These are phyloP conservation scores for Moesziomyces parantarcticus DNA, from an alignment of 1,284 basidiomycete genomes.

Conservation along the genomic window DNA sequence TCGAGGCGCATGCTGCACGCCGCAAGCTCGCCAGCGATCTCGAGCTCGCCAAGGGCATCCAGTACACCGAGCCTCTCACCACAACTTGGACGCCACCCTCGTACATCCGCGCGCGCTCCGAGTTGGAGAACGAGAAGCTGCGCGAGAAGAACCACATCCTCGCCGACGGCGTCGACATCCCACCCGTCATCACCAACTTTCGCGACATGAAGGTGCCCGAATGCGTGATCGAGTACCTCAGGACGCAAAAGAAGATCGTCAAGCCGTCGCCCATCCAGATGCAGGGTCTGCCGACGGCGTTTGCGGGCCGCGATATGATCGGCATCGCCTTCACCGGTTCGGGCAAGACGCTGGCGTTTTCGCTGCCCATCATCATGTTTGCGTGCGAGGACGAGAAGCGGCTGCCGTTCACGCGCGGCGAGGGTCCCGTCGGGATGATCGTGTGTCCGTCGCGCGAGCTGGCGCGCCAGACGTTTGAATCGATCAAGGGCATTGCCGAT, in stretches of 20 bases:
- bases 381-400: conserved; percentile 82
- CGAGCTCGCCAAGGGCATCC: conserved; percentile 91
- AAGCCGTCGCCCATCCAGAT: conserved; percentile 94
- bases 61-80: conserved; percentile 85
- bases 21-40: conserved; percentile 90
- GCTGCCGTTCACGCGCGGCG: conserved; percentile 87
- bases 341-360: conserved; percentile 70
- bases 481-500: conserved; percentile 84
- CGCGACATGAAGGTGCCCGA: conserved; percentile 96
- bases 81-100: conserved; percentile 90
- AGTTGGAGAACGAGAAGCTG: conserved; percentile 78
- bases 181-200: conserved; percentile 92
- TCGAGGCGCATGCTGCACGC: conserved; percentile 88
- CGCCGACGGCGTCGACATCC: conserved; percentile 89
- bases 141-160: conserved; percentile 92
- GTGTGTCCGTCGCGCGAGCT: conserved; percentile 74
- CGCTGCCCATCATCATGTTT: conserved; percentile 75
- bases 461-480: conserved; percentile 87
- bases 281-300: conserved; percentile 92
- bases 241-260: conserved; percentile 81
- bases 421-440: conserved; percentile 94
- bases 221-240: conserved; percentile 82
- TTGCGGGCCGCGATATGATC: conserved; percentile 70
- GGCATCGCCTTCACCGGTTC: conserved; percentile 71
- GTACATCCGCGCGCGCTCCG: conserved; percentile 79